Base-by-base conservation (phyloP, 805 yeast species). In the Cyberlindnera maritima region DNA sequence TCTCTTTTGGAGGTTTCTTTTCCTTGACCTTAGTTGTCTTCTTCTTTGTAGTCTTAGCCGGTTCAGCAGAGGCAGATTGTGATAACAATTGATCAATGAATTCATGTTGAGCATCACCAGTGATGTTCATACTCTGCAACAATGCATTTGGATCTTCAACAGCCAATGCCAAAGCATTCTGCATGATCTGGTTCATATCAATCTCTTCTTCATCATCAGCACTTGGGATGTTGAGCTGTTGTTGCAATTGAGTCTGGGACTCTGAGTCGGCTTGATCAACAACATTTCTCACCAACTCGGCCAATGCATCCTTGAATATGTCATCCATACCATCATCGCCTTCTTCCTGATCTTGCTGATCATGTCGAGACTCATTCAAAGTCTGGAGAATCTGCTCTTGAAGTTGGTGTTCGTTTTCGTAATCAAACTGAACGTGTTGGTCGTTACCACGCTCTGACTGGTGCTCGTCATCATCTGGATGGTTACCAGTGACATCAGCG, bases 91-190 rank as follows among this genome's bases (percentile, higher is more conserved):
- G 64, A 14, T 52, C 55, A 8, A 58, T 18, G 14, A 54, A 31
- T 7, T 39, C 47, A 20, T 39, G 44, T 15, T 49, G 54, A 21
- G 36, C 14, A 33, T 36, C 47, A 15, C 49, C 54, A 31, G 44
- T 58, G 19, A 65, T 53, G 45, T 59, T 60, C 65, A 66, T 71
- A 59, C 57, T 74, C 57, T 64, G 76, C 63, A 57, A 63, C 61
- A 54, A 50, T 12, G 66, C 60, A 17, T 58, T 65, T 13, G 85
- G 85, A 49, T 82, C 79, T 50, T 79, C 84, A 72, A 81, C 79
- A 0, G 91, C 94, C 83, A 86, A 74, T 39, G 79, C 78, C 68
- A 85, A 75, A 1, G 92, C 94, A 65, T 83, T 83, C 53, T 83
- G 88, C 73, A 85, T 75, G 53, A 85, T 85, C 54, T 79, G 85